Conservation (phyloP, 2,329 filamentous ascomycete species). For the Stachybotrys echinatus region DNA sequence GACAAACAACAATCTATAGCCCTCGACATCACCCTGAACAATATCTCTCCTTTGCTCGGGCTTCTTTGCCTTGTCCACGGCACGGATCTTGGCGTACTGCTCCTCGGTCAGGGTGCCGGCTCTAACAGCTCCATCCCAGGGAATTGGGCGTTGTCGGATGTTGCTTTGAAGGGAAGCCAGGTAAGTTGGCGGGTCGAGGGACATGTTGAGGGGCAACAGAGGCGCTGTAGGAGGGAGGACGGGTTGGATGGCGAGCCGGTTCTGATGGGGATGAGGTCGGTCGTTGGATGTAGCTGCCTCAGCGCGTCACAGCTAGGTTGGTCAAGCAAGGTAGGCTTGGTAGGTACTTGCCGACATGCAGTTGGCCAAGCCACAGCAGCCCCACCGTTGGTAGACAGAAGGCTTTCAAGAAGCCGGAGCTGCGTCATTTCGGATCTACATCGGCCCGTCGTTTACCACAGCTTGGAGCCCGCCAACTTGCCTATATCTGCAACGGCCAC, state of each 20-base stretch:
- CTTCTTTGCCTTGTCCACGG: slow-evolving; percentile 92
- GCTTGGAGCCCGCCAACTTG: background rate
- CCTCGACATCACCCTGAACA: slow-evolving; percentile 73
- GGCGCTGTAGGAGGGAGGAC: slow-evolving; percentile 9
- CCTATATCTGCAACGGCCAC: no score
- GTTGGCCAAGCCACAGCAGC: background rate
- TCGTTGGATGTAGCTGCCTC: background rate
- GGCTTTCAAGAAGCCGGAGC: no score
- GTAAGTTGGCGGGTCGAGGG: slow-evolving; percentile 87
- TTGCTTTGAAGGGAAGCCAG: slow-evolving; percentile 86
- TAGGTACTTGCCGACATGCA: background rate
- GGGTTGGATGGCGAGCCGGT: background rate
- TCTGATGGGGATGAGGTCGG: background rate
- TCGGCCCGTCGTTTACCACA: background rate
- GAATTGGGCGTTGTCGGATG: slow-evolving; percentile 91
- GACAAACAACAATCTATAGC: slow-evolving; percentile 75
- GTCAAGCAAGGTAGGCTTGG: no score
- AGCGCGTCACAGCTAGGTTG: background rate
- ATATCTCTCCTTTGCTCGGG: slow-evolving; percentile 75
- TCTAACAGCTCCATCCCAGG: slow-evolving; percentile 94
- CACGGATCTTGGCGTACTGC: slow-evolving; percentile 92
- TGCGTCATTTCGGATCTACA: background rate
- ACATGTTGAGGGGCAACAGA: slow-evolving; percentile 54
- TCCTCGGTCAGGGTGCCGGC: slow-evolving; percentile 90
- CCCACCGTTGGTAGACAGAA: no score